Evolutionary conservation across 352 stramenopile genomes (phyloP), one percentile per base, ranked within the genome.

Genomic region (Globisporangium abappressorium): DNA sequence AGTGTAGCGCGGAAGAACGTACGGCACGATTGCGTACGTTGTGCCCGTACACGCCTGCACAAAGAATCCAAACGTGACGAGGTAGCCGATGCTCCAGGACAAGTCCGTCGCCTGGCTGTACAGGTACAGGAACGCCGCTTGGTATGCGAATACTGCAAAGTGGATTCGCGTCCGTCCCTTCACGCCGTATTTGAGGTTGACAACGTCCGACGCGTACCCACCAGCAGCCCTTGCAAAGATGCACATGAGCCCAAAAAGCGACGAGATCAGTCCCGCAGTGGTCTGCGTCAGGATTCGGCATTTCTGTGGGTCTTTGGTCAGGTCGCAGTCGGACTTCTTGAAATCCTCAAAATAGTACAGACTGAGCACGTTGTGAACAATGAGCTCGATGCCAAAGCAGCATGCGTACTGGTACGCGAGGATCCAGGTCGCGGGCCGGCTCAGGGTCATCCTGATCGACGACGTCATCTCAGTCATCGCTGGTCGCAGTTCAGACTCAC

Each of bases 351-450:
- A 93, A 73, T 98, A 98, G 75, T 97, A 97, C 24, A 87, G 69
- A 30, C 89, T 93, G 43, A 96, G 87, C 46, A 93, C 90, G 72
- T 98, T 98, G 82, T 98, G 97, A 59, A 98, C 92, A 56, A 95
- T 95, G 3, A 99, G 76, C 70, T 98, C 94, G 46, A 98, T 85
- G 54, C 95, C 95, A 71, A 99, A 98, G 74, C 89, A 98, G 68
- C 84, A 93, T 43, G 86, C 92, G 68, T 98, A 98, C 72, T 97
- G 89, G 65, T 95, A 71, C 71, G 90, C 89, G 43, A 98, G 74
- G 66, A 98, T 79, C 94, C 93, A 98, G 8, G 90, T 97, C 70
- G 95, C 95, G 2, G 80, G 68, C 1, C 68, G 24, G 3, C 26
- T 22, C 5, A 64, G 54, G 0, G 77, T 92, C 18, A 70, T 86